Conservation (phyloP, 768 basidiomycete genomes). For the Tephrocybe sp. region DNA sequence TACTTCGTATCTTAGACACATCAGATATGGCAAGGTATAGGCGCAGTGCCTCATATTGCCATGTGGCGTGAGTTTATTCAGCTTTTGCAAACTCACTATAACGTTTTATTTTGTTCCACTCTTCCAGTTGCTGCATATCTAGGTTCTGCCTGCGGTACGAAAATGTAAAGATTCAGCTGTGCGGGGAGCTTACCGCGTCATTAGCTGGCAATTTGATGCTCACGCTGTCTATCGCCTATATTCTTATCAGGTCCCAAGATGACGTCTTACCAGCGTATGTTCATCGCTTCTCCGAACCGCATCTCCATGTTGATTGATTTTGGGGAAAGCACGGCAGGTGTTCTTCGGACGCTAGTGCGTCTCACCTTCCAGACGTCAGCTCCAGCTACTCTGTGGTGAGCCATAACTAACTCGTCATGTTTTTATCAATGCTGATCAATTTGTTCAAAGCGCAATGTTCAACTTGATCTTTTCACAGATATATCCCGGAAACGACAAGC, state of each 20-base stretch:
- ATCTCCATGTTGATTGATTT: no score
- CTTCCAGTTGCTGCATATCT: slow-evolving; percentile 28
- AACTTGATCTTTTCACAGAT: slow-evolving; percentile 34
- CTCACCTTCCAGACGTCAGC: slow-evolving; percentile 32
- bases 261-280: slow-evolving; percentile 30
- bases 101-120: background rate
- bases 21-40: background rate
- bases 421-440: background rate
- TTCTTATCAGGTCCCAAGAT: slow-evolving; percentile 27
- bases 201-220: slow-evolving; percentile 31
- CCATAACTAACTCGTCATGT: background rate
- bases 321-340: slow-evolving; percentile 24
- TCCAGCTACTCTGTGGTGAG: slow-evolving; percentile 34
- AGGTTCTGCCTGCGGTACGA: slow-evolving; percentile 25
- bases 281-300: no score
- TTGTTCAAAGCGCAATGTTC: slow-evolving; percentile 29
- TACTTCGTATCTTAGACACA: no score
- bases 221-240: slow-evolving; percentile 26
- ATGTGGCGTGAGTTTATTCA: slow-evolving; percentile 26
- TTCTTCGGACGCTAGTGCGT: slow-evolving; percentile 28
- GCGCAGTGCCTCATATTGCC: slow-evolving; percentile 15
- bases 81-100: no score
- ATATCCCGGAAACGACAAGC: slow-evolving; percentile 19
- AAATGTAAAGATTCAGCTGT: background rate
- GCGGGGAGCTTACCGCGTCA: no score